Conservation (phyloP, 2,329 filamentous ascomycete genomes). For the Albophoma yamanashiensis region DNA sequence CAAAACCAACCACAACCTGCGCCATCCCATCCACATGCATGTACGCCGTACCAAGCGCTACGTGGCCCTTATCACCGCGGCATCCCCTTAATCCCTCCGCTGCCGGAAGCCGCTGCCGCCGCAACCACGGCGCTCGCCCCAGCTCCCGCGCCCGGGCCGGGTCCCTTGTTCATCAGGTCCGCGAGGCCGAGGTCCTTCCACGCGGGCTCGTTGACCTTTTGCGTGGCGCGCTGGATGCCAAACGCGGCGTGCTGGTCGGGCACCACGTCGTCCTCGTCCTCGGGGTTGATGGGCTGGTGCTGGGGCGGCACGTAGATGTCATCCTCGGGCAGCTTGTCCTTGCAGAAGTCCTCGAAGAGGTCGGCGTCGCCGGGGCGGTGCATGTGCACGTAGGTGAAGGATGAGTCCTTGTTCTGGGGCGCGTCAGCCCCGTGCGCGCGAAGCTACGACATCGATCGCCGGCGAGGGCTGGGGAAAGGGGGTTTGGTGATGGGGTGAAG, state of each 20-base stretch:
- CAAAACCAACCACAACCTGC: neutral
- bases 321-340: conserved; percentile 60
- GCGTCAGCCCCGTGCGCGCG: neutral
- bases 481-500: neutral
- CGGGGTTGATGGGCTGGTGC: conserved; percentile 73
- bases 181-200: conserved; percentile 74
- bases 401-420: conserved; percentile 59
- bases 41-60: neutral
- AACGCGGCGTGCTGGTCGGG: conserved; percentile 83
- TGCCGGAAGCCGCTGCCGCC: conserved; percentile 1
- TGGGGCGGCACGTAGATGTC: conserved; percentile 74
- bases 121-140: conserved; percentile 2
- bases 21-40: neutral
- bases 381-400: conserved; percentile 68
- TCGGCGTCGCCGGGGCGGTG: conserved; percentile 62
- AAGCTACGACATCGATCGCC: neutral
- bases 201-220: conserved; percentile 56
- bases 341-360: conserved; percentile 68
- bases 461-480: neutral
- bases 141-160: conserved; percentile 18
- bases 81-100: conserved; percentile 6
- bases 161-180: conserved; percentile 57
- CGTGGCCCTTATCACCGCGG: conserved; percentile 9
- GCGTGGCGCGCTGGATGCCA: conserved; percentile 72
- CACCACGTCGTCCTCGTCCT: conserved; percentile 82